Percentiles rank a stretch among this genome's conserved stretches.
These are phyloP conservation scores for Bisporella sp. DNA, from an alignment of 2,329 filamentous ascomycete species.

Conservation along the genomic window DNA sequence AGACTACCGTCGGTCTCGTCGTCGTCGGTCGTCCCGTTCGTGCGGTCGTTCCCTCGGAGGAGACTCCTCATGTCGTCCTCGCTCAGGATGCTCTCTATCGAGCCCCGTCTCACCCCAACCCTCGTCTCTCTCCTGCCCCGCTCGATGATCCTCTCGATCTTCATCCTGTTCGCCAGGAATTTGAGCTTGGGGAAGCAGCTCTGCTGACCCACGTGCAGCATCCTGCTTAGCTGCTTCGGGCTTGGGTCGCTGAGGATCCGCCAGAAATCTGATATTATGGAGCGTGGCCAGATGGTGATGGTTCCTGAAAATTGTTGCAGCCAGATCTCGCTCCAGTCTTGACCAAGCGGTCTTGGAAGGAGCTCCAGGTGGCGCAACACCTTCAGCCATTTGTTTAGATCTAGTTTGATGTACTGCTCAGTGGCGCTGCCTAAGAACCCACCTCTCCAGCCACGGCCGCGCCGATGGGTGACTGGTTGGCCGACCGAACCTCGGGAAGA, in stretches of 20 bases:
- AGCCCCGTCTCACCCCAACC: slow-evolving; percentile 39
- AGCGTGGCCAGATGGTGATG: slow-evolving; percentile 93
- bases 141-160: slow-evolving; percentile 68
- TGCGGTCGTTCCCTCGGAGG: slow-evolving; percentile 26
- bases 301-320: slow-evolving; percentile 91
- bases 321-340: slow-evolving; percentile 97
- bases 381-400: slow-evolving; percentile 96
- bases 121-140: slow-evolving; percentile 48
- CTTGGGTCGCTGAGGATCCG: slow-evolving; percentile 83
- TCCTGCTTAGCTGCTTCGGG: slow-evolving; percentile 66
- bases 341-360: slow-evolving; percentile 79
- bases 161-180: slow-evolving; percentile 82
- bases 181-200: slow-evolving; percentile 86
- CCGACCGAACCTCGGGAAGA: slow-evolving; percentile 87
- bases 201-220: slow-evolving; percentile 87
- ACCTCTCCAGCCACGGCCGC: slow-evolving; percentile 89
- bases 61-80: slow-evolving; percentile 51
- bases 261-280: slow-evolving; percentile 69
- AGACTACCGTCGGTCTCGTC: slow-evolving; percentile 16
- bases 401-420: slow-evolving; percentile 93
- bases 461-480: slow-evolving; percentile 86
- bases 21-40: slow-evolving; percentile 25
- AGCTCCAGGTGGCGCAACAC: slow-evolving; percentile 89
- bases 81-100: slow-evolving; percentile 53
- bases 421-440: slow-evolving; percentile 88